Evolutionary conservation across 371 early-diverging fungal genomes (phyloP), one percentile per base, ranked within the genome.

Genomic region (Mucor racemosus): DNA sequence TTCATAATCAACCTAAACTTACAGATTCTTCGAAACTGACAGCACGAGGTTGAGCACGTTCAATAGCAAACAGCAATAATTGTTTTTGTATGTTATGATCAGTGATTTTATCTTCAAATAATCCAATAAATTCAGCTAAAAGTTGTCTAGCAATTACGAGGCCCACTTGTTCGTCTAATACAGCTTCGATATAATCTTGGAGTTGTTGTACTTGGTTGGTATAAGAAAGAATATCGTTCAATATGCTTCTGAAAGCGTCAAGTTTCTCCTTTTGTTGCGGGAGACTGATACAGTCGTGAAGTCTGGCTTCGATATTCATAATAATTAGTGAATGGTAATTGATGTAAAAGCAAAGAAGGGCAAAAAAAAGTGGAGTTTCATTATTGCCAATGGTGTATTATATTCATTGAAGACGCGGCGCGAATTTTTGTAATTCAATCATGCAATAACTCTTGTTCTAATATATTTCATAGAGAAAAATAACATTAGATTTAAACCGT

Each of bases 1-100:
- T 38, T 26, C 3, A 38, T 38, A 38, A 9, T 7, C 38, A 38
- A 38, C 5, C 13, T 31, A 7, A 40, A 19, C 69, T 62, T 76
- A 92, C 95, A 83, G 92, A 92, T 71, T 95, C 95, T 73, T 95
- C 95, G 77, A 93, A 95, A 38, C 92, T 91, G n/a, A 94, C 94
- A 14, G 88, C 83, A 55, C 95, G 79, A 10, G 85, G 77, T 62
- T 89, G 86, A 21, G 90, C 82, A 48, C 76, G 81, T 0, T 86
- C 85, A 54, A 90, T 81, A 15, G 86, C 85, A 75, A 78, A 87
- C 11, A 76, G 68, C 33, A 87, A 74, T 10, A 88, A 72, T n/a
- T 77, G 74, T 59, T 85, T 86, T 74, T 86, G 79, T 8, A 74
- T 66, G 14, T 81, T 80, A 6, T 71, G 67, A 42, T 77, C 78